These are phyloP conservation scores for Paramecium octaurelia DNA, from an alignment of 73 alveolate species.

Conservation along the genomic window DNA sequence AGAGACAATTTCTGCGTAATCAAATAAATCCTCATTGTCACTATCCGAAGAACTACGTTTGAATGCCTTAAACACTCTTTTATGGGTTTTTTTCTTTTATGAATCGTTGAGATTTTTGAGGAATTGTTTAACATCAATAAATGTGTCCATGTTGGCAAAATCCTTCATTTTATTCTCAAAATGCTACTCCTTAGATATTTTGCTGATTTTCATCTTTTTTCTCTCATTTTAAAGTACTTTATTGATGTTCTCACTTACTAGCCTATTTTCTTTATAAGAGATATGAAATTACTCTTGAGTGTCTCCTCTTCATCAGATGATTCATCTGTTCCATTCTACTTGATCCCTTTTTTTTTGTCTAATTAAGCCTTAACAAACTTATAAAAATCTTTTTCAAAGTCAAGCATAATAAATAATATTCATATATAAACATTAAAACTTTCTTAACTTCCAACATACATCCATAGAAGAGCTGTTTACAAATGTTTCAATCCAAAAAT, in stretches of 20 bases:
- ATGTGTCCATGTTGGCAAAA: conserved; percentile 8
- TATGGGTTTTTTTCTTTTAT: background rate
- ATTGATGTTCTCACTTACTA: background rate
- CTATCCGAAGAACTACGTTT: background rate
- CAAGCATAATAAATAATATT: background rate
- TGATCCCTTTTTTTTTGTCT: background rate
- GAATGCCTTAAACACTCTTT: background rate
- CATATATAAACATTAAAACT: background rate
- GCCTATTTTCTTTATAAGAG: background rate
- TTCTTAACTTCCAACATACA: background rate
- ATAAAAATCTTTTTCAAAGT: conserved; percentile 16
- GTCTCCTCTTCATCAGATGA: conserved; percentile 16
- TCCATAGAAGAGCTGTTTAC: background rate
- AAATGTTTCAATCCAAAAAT: no score
- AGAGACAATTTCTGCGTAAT: conserved; percentile 1
- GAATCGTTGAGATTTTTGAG: background rate
- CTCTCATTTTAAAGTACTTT: background rate
- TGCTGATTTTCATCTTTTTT: conserved; percentile 16
- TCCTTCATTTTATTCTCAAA: conserved; percentile 30
- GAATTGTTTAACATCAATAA: conserved; percentile 37
- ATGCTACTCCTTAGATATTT: background rate
- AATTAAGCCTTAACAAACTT: conserved; percentile 5
- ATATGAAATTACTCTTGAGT: background rate
- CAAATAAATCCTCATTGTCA: conserved; percentile 25
- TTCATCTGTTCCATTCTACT: background rate